Conservation (phyloP, 1,139 yeast genomes). For the Kodamaea sp. region DNA sequence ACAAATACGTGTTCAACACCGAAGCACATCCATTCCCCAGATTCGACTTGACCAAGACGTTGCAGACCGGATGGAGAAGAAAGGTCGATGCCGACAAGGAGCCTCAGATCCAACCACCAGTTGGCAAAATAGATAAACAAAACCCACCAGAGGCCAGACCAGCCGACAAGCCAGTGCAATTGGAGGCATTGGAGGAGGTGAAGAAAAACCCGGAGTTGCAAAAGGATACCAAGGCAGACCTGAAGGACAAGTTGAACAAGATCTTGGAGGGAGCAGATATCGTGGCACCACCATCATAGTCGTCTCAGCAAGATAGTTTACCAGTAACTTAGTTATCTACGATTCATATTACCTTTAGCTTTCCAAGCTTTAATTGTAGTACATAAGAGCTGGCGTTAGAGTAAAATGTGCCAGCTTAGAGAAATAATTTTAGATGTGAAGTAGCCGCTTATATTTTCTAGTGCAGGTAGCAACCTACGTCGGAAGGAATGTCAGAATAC, state of each 20-base stretch:
- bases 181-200: conserved; percentile 38
- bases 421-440: too few species aligned
- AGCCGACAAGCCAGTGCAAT: conserved; percentile 40
- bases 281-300: too few species aligned
- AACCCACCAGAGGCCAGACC: conserved; percentile 47
- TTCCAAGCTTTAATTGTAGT: too few species aligned
- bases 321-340: too few species aligned
- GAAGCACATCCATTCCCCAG: conserved; percentile 93
- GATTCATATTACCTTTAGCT: too few species aligned
- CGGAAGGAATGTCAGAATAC: too few species aligned
- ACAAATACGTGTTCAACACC: conserved; percentile 79
- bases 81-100: conserved; percentile 21
- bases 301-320: too few species aligned
- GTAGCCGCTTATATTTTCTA: too few species aligned
- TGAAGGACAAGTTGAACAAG: conserved; percentile 27
- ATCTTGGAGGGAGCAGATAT: conserved; percentile 22
- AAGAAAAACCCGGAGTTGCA: conserved; percentile 34
- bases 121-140: conserved; percentile 28
- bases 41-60: conserved; percentile 54
- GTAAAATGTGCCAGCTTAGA: too few species aligned
- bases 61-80: conserved; percentile 68
- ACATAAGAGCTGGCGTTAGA: too few species aligned
- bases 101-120: conserved; percentile 20
- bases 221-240: conserved; percentile 26
- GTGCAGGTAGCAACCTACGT: too few species aligned